A percentile compares a stretch with the other conserved stretches of the same genome.
Conservation (phyloP, 495 filamentous ascomycete genomes). For the Penicillium paxilli region DNA sequence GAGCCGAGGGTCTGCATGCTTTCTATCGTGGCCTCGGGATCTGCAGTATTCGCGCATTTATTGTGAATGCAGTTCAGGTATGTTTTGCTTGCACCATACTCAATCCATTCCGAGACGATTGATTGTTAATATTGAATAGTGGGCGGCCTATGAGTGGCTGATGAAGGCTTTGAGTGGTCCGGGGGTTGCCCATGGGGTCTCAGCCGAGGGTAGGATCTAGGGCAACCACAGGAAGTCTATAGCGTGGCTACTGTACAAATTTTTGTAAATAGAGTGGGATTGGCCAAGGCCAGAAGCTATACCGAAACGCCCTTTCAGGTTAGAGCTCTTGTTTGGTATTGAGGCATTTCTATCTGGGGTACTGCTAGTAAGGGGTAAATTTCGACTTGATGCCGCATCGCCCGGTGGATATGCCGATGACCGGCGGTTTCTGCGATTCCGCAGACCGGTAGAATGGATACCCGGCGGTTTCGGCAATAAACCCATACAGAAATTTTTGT, state of each 20-base stretch:
- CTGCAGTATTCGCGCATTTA: slow-evolving; percentile 79
- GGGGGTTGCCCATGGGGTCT: slow-evolving; percentile 1
- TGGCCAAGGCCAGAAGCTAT: slow-evolving; percentile 11
- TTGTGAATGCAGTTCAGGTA: slow-evolving; percentile 73
- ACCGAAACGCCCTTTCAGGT: slow-evolving; percentile 24
- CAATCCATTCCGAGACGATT: slow-evolving; percentile 4
- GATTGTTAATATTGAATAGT: slow-evolving; percentile 44
- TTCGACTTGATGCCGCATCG: slow-evolving; percentile 17
- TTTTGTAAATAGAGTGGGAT: slow-evolving; percentile 4
- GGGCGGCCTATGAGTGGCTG: slow-evolving; percentile 84
- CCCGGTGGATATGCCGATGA: slow-evolving; percentile 24
- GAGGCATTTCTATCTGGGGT: slow-evolving; percentile 31
- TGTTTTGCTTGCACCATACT: slow-evolving; percentile 6
- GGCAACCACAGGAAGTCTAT: neutral
- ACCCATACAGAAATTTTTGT: slow-evolving; percentile 20
- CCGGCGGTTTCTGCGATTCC: slow-evolving; percentile 32
- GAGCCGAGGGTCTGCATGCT: slow-evolving; percentile 57
- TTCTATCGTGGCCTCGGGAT: slow-evolving; percentile 80
- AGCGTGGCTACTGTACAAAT: neutral
- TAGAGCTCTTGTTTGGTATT: slow-evolving; percentile 31
- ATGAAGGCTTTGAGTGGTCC: slow-evolving; percentile 50
- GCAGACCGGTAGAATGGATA: slow-evolving; percentile 32
- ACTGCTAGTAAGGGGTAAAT: slow-evolving; percentile 30
- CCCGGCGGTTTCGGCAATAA: slow-evolving; percentile 39
- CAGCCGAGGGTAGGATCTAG: neutral